phyloP scores from a whole-genome alignment of 2,329 filamentous ascomycete species.

The Neopestalotiopsis clavispora region DNA sequence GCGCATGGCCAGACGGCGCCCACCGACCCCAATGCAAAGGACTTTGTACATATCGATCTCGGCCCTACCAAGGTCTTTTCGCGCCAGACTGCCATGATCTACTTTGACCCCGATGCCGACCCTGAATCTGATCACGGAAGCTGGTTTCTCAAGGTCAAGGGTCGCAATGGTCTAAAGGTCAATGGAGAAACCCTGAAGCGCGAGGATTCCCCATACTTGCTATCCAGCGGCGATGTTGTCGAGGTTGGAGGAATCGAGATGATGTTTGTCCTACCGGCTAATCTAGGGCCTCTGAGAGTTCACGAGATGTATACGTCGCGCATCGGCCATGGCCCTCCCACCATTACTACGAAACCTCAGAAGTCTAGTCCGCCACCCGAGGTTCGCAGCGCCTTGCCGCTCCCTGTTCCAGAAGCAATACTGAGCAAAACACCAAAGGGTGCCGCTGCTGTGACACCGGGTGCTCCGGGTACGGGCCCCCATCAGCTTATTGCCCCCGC shows the following conservation, averaged over 20 bases:
- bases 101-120: slow-evolving; percentile 65
- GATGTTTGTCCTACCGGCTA: slow-evolving; percentile 94
- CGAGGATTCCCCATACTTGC: slow-evolving; percentile 62
- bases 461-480: background rate
- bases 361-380: slow-evolving; percentile 31
- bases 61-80: slow-evolving; percentile 84
- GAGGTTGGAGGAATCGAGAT: slow-evolving; percentile 94
- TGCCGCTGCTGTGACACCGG: background rate
- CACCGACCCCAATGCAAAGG: slow-evolving; percentile 50
- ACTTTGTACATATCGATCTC: slow-evolving; percentile 82
- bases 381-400: slow-evolving; percentile 33
- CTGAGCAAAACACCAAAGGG: background rate
- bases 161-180: slow-evolving; percentile 87
- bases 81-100: slow-evolving; percentile 75
- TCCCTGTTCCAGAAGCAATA: slow-evolving; percentile 25
- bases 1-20: slow-evolving; percentile 41
- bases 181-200: slow-evolving; percentile 75
- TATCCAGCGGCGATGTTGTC: slow-evolving; percentile 88
- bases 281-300: slow-evolving; percentile 69
- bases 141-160: slow-evolving; percentile 88
- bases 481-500: slow-evolving; percentile 60
- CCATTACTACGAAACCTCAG: slow-evolving; percentile 20
- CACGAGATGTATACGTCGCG: slow-evolving; percentile 73
- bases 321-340: slow-evolving; percentile 53
- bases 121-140: slow-evolving; percentile 46